Evolutionary conservation across 2,329 filamentous ascomycete species (phyloP), one percentile per base, ranked within the genome.

Genomic region (Claviceps pazoutovae): DNA sequence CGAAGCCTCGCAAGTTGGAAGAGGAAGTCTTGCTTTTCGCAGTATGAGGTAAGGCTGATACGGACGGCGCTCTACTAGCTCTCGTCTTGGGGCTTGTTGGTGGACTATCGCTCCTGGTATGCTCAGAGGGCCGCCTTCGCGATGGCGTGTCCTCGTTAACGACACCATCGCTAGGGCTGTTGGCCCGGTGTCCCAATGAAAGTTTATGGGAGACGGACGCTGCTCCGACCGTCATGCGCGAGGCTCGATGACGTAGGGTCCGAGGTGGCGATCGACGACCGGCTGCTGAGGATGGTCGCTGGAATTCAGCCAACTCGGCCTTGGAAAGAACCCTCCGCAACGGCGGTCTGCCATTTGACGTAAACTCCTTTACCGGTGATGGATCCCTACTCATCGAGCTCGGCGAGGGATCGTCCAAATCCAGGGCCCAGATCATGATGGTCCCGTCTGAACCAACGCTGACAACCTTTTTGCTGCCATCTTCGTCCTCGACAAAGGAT

Each of bases 321-420:
- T 86, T 88, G 1, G 90, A 95, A 36, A 97, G 73, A 8, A 98
- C 86, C 51, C 87, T 85, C 50, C 93, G 79, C 37, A 97, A 70
- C 4, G 91, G 90, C 38, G 84, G 86, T 34, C 82, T 82, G 39
- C 75, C 73, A 1, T 79, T 72, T 2, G 78, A 71, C 1, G 79
- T 72, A 2, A 77, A 71, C 4, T 74, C 71, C 58, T 79, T 79
- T 26, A 70, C 67, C 1, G 78, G 78, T 0, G 78, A 80, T 6
- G 75, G 70, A 54, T 79, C 76, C 56, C 76, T 71, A 60, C 68
- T 74, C 57, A 64, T 62, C 41, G 70, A 66, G 2, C 66, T 65
- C 39, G 64, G 63, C 3, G 64, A 58, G 8, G 67, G 62, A 44
- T 79, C 74, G 43, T 72, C 70, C 36, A 78, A 58, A 51, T 80